phyloP scores from a whole-genome alignment of 1,284 basidiomycete species.

The Tilletia indica region DNA sequence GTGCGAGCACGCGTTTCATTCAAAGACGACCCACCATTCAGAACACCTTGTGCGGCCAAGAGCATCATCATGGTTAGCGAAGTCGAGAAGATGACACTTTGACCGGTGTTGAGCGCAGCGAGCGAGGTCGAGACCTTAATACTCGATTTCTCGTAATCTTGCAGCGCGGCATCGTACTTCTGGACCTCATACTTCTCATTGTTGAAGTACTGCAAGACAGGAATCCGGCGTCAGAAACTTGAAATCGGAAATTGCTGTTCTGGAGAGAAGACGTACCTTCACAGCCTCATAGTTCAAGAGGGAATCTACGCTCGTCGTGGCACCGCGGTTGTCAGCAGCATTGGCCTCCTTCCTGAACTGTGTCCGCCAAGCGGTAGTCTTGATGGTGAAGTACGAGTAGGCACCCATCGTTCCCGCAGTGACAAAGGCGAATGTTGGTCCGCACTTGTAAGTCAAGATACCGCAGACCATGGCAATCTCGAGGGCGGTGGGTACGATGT shows the following conservation, averaged over 20 bases:
- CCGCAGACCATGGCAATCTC: conserved; percentile 97
- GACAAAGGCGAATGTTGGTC: conserved; percentile 91
- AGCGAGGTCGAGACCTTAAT: conserved; percentile 93
- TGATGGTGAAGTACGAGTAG: conserved; percentile 96
- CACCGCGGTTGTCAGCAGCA: conserved; percentile 92
- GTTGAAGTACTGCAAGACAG: conserved; percentile 76
- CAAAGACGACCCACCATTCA: conserved; percentile 67
- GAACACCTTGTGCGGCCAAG: conserved; percentile 87
- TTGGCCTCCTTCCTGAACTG: conserved; percentile 92
- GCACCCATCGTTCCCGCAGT: conserved; percentile 80
- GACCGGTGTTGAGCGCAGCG: conserved; percentile 89
- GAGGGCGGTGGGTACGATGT: conserved; percentile 90
- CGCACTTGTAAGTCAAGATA: conserved; percentile 94
- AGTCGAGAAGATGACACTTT: conserved; percentile 90
- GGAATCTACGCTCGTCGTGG: conserved; percentile 88
- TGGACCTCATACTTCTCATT: conserved; percentile 87
- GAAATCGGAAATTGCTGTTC: too few relatives aligned
- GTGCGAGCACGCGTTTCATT: too few relatives aligned
- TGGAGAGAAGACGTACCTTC: conserved; percentile 65
- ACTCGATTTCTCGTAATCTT: conserved; percentile 83
- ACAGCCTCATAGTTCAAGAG: conserved; percentile 98
- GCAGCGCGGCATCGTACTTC: conserved; percentile 87
- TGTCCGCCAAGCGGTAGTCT: conserved; percentile 94
- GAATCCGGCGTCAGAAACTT: too few relatives aligned
- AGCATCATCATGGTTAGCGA: conserved; percentile 95